These are phyloP conservation scores for Aspergillus calidoustus DNA, from an alignment of 2,329 filamentous ascomycete genomes.

Conservation along the genomic window DNA sequence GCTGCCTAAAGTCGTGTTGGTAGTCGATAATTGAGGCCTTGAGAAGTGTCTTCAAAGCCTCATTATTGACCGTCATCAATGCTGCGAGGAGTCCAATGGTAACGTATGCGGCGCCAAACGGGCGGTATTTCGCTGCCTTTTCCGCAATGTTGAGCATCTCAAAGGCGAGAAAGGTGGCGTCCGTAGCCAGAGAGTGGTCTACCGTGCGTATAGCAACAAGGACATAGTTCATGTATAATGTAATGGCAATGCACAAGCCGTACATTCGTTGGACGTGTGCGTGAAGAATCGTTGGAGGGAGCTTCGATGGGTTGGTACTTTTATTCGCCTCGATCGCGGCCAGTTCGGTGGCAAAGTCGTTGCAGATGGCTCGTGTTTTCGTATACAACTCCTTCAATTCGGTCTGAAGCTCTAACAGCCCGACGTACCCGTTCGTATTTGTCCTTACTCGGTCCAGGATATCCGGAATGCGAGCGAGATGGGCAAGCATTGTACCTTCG, in stretches of 20 bases:
- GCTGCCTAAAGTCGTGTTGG: slow-evolving; percentile 28
- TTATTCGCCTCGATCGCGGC: slow-evolving; percentile 14
- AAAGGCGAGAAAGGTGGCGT: slow-evolving; percentile 28
- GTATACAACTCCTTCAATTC: slow-evolving; percentile 32
- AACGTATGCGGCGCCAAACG: slow-evolving; percentile 39
- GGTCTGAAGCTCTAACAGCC: slow-evolving; percentile 20
- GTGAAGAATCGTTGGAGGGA: slow-evolving; percentile 24
- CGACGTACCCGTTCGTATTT: slow-evolving; percentile 13
- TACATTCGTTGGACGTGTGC: slow-evolving; percentile 41
- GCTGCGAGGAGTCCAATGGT: slow-evolving; percentile 32
- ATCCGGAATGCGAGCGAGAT: slow-evolving; percentile 35
- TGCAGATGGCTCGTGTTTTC: slow-evolving; percentile 26
- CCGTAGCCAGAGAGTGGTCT: slow-evolving; percentile 21
- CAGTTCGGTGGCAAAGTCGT: slow-evolving; percentile 23
- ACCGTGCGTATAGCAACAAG: slow-evolving; percentile 34
- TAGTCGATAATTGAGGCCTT: slow-evolving; percentile 31
- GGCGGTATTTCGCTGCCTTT: slow-evolving; percentile 32
- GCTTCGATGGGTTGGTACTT: neutral
- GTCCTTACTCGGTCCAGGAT: slow-evolving; percentile 34
- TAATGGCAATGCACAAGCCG: slow-evolving; percentile 36
- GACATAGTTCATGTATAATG: slow-evolving; percentile 39
- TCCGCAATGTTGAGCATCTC: slow-evolving; percentile 36
- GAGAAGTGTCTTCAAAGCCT: slow-evolving; percentile 21
- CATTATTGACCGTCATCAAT: slow-evolving; percentile 31
- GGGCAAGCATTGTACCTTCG: slow-evolving; percentile 38